Conservation (phyloP, 164 flowering plant species). For the Tinospora cordifolia region DNA sequence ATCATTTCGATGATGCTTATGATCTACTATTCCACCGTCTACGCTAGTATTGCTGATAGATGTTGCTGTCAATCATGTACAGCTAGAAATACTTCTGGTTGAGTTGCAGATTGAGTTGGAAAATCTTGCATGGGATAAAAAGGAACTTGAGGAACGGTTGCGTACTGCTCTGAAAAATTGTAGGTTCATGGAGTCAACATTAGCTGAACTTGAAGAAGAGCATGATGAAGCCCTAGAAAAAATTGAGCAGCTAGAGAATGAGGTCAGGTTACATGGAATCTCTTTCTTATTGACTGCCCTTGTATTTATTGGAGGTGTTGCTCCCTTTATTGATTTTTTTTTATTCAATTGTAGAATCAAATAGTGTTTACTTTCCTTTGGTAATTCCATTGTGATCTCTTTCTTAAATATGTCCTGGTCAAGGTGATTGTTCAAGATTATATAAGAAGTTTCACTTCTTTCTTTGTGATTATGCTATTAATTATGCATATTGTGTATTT, state of each 20-base stretch:
- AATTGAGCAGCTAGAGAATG: slow-evolving; percentile 37
- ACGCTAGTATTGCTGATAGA: neutral
- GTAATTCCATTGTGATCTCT: neutral
- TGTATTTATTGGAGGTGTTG: neutral
- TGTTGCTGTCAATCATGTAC: slow-evolving; percentile 18
- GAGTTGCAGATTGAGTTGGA: slow-evolving; percentile 52
- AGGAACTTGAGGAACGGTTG: slow-evolving; percentile 35
- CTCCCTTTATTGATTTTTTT: neutral
- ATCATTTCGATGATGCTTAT: too few species aligned
- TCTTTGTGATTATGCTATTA: neutral
- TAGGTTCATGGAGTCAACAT: slow-evolving; percentile 37
- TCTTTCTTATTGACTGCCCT: neutral
- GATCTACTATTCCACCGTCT: neutral
- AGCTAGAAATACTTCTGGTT: slow-evolving; percentile 46
- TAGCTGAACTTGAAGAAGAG: slow-evolving; percentile 62
- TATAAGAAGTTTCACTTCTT: neutral
- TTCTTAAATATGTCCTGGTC: neutral
- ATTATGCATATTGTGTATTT: too few species aligned
- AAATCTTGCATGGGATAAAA: slow-evolving; percentile 44
- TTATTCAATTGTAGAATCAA: neutral
- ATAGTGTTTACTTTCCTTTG: neutral
- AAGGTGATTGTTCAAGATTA: neutral
- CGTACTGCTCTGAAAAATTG: slow-evolving; percentile 37
- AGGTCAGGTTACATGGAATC: slow-evolving; percentile 29
- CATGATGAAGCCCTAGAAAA: slow-evolving; percentile 50